A percentile compares a stretch with the other conserved stretches of the same genome.
These are phyloP conservation scores for Termitomyces bulborhizus DNA, from an alignment of 768 basidiomycete genomes.

Conservation along the genomic window DNA sequence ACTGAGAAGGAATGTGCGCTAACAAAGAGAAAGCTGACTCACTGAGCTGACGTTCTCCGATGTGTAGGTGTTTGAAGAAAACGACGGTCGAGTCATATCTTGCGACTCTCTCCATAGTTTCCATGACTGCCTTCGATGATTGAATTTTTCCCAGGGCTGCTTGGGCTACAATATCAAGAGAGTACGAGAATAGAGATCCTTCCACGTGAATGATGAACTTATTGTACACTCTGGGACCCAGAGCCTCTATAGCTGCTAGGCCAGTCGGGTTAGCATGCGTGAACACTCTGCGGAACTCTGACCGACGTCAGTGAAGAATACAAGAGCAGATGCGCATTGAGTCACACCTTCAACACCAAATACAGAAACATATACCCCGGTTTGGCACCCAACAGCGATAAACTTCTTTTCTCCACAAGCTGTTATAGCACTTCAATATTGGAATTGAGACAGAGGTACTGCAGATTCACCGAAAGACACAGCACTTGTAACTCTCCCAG, in stretches of 20 bases:
- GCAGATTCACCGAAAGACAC: constrained; percentile 50
- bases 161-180: constrained; percentile 63
- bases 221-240: constrained; percentile 42
- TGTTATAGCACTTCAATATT: constrained; percentile 16
- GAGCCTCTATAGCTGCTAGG: constrained; percentile 48
- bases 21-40: constrained; percentile 14
- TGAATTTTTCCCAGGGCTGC: constrained; percentile 46
- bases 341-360: constrained; percentile 47
- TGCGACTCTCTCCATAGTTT: constrained; percentile 57
- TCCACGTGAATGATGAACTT: constrained; percentile 66
- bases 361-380: constrained; percentile 65
- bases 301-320: neutral
- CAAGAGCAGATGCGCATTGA: no score
- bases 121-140: constrained; percentile 35
- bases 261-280: constrained; percentile 40
- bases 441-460: neutral
- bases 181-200: constrained; percentile 53
- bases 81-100: constrained; percentile 47
- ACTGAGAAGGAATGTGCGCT: neutral
- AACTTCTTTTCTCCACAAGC: constrained; percentile 47
- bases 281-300: constrained; percentile 60
- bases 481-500: constrained; percentile 56
- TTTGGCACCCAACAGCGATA: constrained; percentile 57
- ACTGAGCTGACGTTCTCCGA: constrained; percentile 56
- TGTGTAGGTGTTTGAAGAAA: constrained; percentile 53